Evolutionary conservation across 2,329 filamentous ascomycete species (phyloP).

Genomic region (Phialophora chinensis): DNA sequence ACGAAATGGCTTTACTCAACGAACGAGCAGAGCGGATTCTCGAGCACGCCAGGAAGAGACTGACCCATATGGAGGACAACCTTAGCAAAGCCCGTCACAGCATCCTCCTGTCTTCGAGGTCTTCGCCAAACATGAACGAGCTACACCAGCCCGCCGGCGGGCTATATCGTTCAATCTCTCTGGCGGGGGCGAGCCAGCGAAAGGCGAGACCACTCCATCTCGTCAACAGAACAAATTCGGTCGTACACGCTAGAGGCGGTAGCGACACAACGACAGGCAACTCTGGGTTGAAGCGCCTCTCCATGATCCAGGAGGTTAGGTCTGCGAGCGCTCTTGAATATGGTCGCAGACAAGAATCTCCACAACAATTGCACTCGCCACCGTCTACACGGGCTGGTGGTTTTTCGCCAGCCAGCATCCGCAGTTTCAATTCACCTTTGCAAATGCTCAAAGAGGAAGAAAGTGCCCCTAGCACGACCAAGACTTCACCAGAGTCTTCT

Average conservation of each 20-base stretch:
- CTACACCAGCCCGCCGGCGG: constrained; percentile 50
- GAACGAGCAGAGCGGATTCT: constrained; percentile 87
- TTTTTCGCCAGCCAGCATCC: constrained; percentile 32
- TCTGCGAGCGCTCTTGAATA: constrained; percentile 41
- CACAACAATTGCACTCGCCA: constrained; percentile 26
- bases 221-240: constrained; percentile 42
- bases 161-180: constrained; percentile 51
- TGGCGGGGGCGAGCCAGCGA: constrained; percentile 35
- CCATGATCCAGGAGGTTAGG: constrained; percentile 35
- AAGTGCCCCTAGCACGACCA: constrained; percentile 33
- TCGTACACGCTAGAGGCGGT: constrained; percentile 48
- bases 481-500: constrained; percentile 37
- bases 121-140: constrained; percentile 54
- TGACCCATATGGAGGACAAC: constrained; percentile 94
- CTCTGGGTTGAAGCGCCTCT: constrained; percentile 34
- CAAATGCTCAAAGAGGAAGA: constrained; percentile 38
- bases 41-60: constrained; percentile 85
- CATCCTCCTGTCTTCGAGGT: constrained; percentile 60
- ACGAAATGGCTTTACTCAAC: constrained; percentile 77
- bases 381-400: constrained; percentile 15
- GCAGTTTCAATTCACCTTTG: constrained; percentile 38
- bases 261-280: constrained; percentile 49
- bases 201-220: constrained; percentile 31
- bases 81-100: constrained; percentile 77
- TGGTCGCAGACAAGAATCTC: constrained; percentile 34